Evolutionary conservation across 2,329 filamentous ascomycete genomes (phyloP).

Genomic region (Colletotrichum gloeosporioides): DNA sequence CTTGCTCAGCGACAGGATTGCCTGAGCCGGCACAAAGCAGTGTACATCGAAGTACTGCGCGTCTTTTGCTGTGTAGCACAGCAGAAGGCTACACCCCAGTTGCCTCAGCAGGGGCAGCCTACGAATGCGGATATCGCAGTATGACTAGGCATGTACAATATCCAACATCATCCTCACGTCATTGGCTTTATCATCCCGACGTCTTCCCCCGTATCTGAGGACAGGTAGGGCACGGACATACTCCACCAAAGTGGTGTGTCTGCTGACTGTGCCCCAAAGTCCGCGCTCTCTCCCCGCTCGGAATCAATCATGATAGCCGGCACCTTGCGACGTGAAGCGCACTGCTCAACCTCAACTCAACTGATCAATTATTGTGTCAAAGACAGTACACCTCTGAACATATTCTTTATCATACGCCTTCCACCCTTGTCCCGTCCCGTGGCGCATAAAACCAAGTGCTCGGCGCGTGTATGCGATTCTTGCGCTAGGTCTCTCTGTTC

Average conservation of each 20-base stretch:
- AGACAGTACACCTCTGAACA: background rate
- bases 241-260: background rate
- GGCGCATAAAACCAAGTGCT: background rate
- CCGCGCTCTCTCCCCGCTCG: background rate
- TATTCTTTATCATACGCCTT: background rate
- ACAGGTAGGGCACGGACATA: background rate
- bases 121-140: background rate
- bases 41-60: background rate
- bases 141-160: background rate
- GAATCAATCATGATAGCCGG: background rate
- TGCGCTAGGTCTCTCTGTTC: background rate
- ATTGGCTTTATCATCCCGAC: background rate
- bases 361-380: background rate
- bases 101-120: background rate
- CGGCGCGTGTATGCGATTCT: background rate
- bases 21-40: background rate
- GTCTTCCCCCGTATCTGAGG: background rate
- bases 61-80: background rate
- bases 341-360: background rate
- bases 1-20: background rate
- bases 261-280: background rate
- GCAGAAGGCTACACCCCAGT: background rate
- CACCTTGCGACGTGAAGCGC: background rate
- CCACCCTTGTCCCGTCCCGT: background rate
- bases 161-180: constrained; percentile 4